Evolutionary conservation across 176 grass and related monocot species (phyloP).

Genomic region (Themeda triandra): DNA sequence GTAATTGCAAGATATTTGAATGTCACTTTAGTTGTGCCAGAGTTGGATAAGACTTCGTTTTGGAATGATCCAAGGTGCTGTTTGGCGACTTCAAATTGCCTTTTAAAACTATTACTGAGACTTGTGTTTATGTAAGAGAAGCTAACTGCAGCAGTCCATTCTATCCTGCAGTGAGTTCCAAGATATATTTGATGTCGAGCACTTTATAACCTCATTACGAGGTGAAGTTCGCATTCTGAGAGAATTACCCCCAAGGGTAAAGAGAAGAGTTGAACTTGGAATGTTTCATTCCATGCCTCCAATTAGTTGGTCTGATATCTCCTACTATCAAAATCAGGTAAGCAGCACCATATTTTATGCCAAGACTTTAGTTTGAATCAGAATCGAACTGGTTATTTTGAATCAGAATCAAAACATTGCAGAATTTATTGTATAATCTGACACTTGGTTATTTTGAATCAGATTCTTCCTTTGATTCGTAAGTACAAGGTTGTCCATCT

Average conservation of each 20-base stretch:
- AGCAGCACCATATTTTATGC: not conserved
- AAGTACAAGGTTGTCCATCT: conserved; percentile 79
- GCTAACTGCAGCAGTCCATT: not conserved
- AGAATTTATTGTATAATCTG: conserved; percentile 26
- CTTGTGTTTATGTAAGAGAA: not conserved
- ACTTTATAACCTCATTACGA: conserved; percentile 91
- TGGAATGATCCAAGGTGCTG: conserved; percentile 82
- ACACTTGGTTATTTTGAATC: not conserved
- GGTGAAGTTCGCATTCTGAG: conserved; percentile 89
- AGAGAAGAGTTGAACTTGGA: conserved; percentile 55
- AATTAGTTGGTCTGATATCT: conserved; percentile 94
- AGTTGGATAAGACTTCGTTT: conserved; percentile 93
- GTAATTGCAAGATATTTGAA: conserved; percentile 92
- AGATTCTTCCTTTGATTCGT: conserved; percentile 94
- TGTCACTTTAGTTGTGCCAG: conserved; percentile 83
- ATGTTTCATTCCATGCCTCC: conserved; percentile 80
- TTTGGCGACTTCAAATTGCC: not conserved
- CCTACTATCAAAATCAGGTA: conserved; percentile 90
- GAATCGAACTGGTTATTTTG: no score
- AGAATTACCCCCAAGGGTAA: conserved; percentile 72
- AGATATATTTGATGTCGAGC: conserved; percentile 95
- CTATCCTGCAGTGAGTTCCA: conserved; percentile 61
- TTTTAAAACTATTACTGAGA: not conserved
- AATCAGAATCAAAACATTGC: no score
- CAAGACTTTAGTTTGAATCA: not conserved